These are phyloP conservation scores for Phialocephala sp. DNA, from an alignment of 2,329 filamentous ascomycete species.

Conservation along the genomic window DNA sequence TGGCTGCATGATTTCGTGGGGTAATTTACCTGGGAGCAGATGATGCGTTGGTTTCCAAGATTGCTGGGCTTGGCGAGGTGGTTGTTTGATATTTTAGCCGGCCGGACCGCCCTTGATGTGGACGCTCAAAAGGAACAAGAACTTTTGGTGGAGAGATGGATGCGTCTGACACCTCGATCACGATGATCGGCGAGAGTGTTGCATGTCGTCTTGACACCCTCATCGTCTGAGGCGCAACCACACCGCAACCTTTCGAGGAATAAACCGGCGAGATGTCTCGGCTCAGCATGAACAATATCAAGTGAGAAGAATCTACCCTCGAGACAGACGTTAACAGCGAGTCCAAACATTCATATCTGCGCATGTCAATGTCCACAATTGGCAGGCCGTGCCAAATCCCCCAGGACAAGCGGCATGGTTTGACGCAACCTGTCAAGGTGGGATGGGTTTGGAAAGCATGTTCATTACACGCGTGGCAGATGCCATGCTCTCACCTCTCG, in stretches of 20 bases:
- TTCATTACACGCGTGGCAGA: no score
- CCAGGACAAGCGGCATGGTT: no score
- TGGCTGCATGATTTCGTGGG: neutral
- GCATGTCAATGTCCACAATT: no score
- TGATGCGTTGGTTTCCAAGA: constrained; percentile 4
- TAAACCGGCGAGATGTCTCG: neutral
- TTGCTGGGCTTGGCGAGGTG: neutral
- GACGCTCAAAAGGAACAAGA: neutral
- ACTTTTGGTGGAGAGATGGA: neutral
- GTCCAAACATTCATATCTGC: no score
- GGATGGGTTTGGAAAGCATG: no score
- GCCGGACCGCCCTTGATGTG: neutral
- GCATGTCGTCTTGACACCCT: constrained; percentile 6
- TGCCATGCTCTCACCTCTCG: no score
- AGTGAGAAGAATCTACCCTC: no score
- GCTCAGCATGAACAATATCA: neutral
- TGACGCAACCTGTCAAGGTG: no score
- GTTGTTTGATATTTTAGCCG: neutral
- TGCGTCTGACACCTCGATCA: neutral
- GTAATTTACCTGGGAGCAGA: constrained; percentile 1
- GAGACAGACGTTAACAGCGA: no score
- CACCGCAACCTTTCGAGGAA: neutral
- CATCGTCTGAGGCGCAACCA: neutral
- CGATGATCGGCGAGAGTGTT: neutral
- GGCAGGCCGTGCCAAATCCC: no score